Evolutionary conservation across 2,329 filamentous ascomycete species (phyloP).

Genomic region (Podosphaera leucotricha): DNA sequence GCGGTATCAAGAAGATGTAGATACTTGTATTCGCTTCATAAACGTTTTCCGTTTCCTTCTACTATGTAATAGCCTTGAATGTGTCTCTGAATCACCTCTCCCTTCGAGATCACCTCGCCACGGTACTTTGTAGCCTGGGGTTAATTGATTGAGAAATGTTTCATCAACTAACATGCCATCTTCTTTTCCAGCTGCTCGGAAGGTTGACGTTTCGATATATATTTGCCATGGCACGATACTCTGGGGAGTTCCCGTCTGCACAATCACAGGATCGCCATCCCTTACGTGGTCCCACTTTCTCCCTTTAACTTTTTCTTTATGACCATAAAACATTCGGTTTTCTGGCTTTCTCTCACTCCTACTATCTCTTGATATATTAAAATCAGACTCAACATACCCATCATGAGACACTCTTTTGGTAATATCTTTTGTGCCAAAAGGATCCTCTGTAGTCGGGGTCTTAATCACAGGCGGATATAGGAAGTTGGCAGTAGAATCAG

Average conservation of each 20-base stretch:
- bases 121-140: constrained; percentile 15
- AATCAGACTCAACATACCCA: constrained; percentile 14
- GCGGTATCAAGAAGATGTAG: not conserved
- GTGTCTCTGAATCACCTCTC: constrained; percentile 11
- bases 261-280: constrained; percentile 16
- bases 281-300: constrained; percentile 17
- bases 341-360: constrained; percentile 10
- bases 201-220: constrained; percentile 15
- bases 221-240: constrained; percentile 12
- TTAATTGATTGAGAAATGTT: constrained; percentile 11
- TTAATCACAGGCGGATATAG: constrained; percentile 8
- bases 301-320: constrained; percentile 14
- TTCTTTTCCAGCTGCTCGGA: constrained; percentile 10
- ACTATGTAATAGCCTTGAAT: constrained; percentile 10
- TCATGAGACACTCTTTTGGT: constrained; percentile 12
- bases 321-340: constrained; percentile 14
- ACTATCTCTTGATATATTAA: constrained; percentile 4
- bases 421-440: constrained; percentile 7
- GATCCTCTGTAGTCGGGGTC: constrained; percentile 13
- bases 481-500: constrained; percentile 7
- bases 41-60: constrained; percentile 12
- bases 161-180: constrained; percentile 12
- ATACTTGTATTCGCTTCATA: constrained; percentile 11
- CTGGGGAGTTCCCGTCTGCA: constrained; percentile 8
- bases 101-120: constrained; percentile 15